phyloP scores from a whole-genome alignment of 345 rosid genomes.

The Chamaenerion angustifolium region DNA sequence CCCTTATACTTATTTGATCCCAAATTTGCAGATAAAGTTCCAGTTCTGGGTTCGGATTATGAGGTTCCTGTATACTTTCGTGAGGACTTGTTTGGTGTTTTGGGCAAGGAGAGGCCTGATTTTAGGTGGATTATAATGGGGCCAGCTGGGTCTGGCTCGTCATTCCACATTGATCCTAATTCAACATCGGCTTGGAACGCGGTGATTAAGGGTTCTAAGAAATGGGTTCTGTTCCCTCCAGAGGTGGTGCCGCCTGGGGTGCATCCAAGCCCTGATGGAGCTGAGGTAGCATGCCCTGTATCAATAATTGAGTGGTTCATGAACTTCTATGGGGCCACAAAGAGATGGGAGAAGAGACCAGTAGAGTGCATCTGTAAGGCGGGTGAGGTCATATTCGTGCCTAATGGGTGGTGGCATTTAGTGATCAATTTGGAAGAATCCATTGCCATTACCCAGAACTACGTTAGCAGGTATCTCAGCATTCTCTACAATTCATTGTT shows the following conservation, averaged over 20 bases:
- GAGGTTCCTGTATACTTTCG: slow-evolving; percentile 69
- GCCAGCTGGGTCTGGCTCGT: slow-evolving; percentile 90
- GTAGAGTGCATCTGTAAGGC: slow-evolving; percentile 86
- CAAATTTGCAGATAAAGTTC: slow-evolving; percentile 68
- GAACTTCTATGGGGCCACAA: slow-evolving; percentile 86
- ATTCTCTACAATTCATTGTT: too few species aligned
- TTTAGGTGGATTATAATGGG: slow-evolving; percentile 92
- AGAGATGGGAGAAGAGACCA: slow-evolving; percentile 59
- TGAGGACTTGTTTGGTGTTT: slow-evolving; percentile 77
- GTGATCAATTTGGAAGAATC: slow-evolving; percentile 94
- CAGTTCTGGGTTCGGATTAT: slow-evolving; percentile 47
- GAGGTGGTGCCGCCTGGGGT: slow-evolving; percentile 93
- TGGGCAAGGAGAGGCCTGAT: slow-evolving; percentile 78
- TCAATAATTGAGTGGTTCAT: slow-evolving; percentile 97
- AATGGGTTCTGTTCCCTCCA: slow-evolving; percentile 93
- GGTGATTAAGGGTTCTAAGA: slow-evolving; percentile 79
- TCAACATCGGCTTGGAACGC: slow-evolving; percentile 99
- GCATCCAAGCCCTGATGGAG: slow-evolving; percentile 91
- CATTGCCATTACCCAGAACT: slow-evolving; percentile 88
- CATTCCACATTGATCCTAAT: slow-evolving; percentile 97
- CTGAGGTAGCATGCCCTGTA: slow-evolving; percentile 96
- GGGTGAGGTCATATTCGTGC: slow-evolving; percentile 90
- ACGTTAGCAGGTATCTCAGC: slow-evolving; percentile 61
- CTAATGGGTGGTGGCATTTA: slow-evolving; percentile 99
- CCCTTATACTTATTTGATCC: slow-evolving; percentile 94